Conservation (phyloP, 1,284 basidiomycete genomes). For the Termitomyces sp. region DNA sequence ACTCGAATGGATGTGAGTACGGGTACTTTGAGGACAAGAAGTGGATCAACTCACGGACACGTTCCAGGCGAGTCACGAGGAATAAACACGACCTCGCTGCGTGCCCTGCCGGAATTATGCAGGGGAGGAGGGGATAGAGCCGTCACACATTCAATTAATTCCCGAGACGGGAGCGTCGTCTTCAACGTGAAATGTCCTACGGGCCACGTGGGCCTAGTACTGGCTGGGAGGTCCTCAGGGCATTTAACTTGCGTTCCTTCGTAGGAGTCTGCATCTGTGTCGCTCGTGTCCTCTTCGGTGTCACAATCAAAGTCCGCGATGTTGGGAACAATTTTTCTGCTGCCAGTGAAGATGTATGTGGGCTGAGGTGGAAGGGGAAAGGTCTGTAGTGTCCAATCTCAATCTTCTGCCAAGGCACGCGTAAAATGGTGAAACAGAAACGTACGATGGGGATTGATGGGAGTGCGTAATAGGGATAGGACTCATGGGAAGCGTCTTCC, state of each 20-base stretch:
- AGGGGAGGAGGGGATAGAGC: slow-evolving; percentile 15
- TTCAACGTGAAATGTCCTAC: not conserved
- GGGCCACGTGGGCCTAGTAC: not conserved
- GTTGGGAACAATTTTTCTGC: slow-evolving; percentile 11
- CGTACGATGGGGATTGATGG: not conserved
- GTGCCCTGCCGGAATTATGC: slow-evolving; percentile 13
- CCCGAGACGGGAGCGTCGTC: not conserved
- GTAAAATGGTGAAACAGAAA: not conserved
- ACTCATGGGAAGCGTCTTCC: not conserved
- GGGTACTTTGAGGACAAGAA: not conserved
- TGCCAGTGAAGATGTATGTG: not conserved
- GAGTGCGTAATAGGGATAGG: not conserved
- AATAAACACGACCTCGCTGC: slow-evolving; percentile 15
- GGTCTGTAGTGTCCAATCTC: not conserved
- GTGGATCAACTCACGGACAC: slow-evolving; percentile 13
- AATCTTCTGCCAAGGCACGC: not conserved
- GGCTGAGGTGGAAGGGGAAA: not conserved
- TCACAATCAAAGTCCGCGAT: slow-evolving; percentile 11
- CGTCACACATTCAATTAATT: slow-evolving; percentile 10
- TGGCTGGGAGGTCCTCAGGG: not conserved
- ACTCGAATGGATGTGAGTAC: slow-evolving; percentile 5
- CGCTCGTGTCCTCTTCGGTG: not conserved
- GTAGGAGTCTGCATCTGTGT: slow-evolving; percentile 9
- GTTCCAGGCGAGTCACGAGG: slow-evolving; percentile 16
- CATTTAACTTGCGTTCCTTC: not conserved